Conservation (phyloP, 306 rosid genomes). For the Sicyos baderoa region DNA sequence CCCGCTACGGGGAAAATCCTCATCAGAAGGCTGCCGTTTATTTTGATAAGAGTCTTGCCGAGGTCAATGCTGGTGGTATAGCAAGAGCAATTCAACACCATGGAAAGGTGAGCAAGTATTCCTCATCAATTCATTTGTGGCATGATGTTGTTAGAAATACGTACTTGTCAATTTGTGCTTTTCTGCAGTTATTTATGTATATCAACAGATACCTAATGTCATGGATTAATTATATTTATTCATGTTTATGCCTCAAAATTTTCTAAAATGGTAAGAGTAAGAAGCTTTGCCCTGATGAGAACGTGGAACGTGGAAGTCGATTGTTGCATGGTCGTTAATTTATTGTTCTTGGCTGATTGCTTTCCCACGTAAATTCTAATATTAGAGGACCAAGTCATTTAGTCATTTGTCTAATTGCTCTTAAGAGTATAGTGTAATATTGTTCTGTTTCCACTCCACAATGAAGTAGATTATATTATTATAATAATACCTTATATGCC, state of each 20-base stretch:
- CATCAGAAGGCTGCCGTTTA: conserved; percentile 85
- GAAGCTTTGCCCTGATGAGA: neutral
- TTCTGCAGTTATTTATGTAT: conserved; percentile 4
- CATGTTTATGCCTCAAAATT: neutral
- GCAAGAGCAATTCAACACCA: conserved; percentile 89
- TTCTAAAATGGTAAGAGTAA: neutral
- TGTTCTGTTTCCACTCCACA: too few relatives aligned
- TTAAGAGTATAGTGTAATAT: too few relatives aligned
- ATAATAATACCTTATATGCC: neutral
- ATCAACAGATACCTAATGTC: neutral
- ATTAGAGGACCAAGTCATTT: neutral
- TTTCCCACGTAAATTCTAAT: neutral
- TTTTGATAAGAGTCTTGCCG: conserved; percentile 69
- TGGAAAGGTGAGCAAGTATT: conserved; percentile 54
- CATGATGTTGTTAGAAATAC: neutral
- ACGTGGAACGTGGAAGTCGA: too few relatives aligned
- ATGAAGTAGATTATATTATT: too few relatives aligned
- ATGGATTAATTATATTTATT: neutral
- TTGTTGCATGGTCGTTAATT: too few relatives aligned
- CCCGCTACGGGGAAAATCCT: conserved; percentile 95
- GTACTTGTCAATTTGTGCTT: neutral
- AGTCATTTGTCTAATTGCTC: neutral
- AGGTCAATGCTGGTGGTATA: conserved; percentile 80
- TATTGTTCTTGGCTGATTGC: neutral
- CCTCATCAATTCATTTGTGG: conserved; percentile 15